Evolutionary conservation across 495 filamentous ascomycete species (phyloP).

Genomic region (Xylaria curta): DNA sequence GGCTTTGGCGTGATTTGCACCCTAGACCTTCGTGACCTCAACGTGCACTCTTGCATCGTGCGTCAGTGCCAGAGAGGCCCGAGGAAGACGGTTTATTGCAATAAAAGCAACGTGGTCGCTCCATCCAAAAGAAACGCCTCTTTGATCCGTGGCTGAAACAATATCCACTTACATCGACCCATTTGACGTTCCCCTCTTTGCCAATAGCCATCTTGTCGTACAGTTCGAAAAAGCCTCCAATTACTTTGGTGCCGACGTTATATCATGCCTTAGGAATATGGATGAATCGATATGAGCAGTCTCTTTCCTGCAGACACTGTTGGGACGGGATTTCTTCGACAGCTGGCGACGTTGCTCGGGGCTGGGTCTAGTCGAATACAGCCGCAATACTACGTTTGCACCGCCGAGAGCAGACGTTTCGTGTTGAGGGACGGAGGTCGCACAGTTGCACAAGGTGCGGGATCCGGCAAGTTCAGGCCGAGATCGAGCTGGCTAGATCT

Average conservation of each 20-base stretch:
- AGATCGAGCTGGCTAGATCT: conserved; percentile 9
- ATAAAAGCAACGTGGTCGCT: no score
- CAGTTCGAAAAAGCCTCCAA: conserved; percentile 24
- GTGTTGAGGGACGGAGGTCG: conserved; percentile 14
- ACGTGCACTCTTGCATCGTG: background rate
- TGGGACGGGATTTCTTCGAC: background rate
- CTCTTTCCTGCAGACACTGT: background rate
- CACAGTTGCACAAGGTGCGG: conserved; percentile 11
- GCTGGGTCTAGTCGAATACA: background rate
- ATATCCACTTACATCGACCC: conserved; percentile 67
- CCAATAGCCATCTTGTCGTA: conserved; percentile 47
- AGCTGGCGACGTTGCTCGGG: conserved; percentile 7
- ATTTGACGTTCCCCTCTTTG: conserved; percentile 67
- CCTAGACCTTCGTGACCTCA: background rate
- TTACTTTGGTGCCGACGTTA: conserved; percentile 23
- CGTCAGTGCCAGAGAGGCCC: background rate
- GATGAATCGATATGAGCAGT: background rate
- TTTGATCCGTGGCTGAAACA: conserved; percentile 17
- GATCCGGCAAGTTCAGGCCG: conserved; percentile 11
- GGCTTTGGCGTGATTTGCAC: background rate
- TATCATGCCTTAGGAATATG: conserved; percentile 34
- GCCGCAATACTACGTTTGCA: background rate
- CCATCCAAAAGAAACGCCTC: background rate
- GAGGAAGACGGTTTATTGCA: no score
- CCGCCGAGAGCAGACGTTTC: conserved; percentile 13